Evolutionary conservation across 2,329 filamentous ascomycete species (phyloP), one percentile per base, ranked within the genome.

Genomic region (Xylariales sp.): DNA sequence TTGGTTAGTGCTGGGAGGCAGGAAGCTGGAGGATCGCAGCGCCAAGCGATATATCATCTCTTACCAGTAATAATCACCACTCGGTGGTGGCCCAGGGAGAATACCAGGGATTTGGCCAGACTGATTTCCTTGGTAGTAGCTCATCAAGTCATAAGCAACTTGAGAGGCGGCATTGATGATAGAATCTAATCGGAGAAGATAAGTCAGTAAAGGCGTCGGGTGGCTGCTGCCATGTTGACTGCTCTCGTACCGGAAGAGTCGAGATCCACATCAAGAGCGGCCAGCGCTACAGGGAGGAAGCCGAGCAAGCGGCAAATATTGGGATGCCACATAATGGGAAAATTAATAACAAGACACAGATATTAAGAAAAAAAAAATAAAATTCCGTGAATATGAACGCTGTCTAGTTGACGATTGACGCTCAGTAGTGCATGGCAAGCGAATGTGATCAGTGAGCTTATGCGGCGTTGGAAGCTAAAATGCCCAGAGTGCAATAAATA

Each of bases 11-110:
- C n/a, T n/a, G n/a, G n/a, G n/a, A n/a, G n/a, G n/a, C n/a, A n/a
- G n/a, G n/a, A n/a, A n/a, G n/a, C n/a, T n/a, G n/a, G n/a, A n/a
- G n/a, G n/a, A n/a, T n/a, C n/a, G n/a, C n/a, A n/a, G n/a, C n/a
- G n/a, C n/a, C n/a, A n/a, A n/a, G n/a, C n/a, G n/a, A n/a, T n/a
- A 48, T 31, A 46, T 24, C 27, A 19, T 10, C 18, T 7, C 23
- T 29, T 37, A 61, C 57, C 57, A 63, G 47, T 59, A 61, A 50
- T 63, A 63, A n/a, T 51, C 44, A n/a, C 54, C 59, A 30, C 40
- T 37, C 5, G 55, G 48, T 6, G 56, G 56, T 18, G 56, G 54
- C 1, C 55, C 54, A 6, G 55, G 53, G 5, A 61, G 47, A 17
- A 62, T 47, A 2, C 59, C 59, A 8, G 51, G 55, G 1, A 43